Evolutionary conservation across 2,329 filamentous ascomycete species (phyloP), one percentile per base, ranked within the genome.

Genomic region (Rachicladosporium sp.): DNA sequence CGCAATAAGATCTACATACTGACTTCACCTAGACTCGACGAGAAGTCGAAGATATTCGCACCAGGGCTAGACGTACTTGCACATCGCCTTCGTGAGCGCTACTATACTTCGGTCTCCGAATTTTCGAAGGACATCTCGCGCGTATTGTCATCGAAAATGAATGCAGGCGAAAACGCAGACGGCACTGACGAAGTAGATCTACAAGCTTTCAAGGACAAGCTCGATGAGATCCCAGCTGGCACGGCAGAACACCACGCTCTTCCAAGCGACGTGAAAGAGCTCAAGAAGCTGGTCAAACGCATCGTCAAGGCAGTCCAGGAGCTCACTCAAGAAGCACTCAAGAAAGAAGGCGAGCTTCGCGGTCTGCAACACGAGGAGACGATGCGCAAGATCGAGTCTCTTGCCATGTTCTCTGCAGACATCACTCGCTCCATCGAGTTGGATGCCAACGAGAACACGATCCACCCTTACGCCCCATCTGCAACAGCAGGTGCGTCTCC

Each of bases 241-340:
- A 62, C 56, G 29, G 56, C 57, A 4, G 58, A 62, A 12, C 62
- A 67, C 42, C 56, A 55, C 43, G 58, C 57, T 5, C 51, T 70
- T 35, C 64, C 59, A 1, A 48, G 70, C 7, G 86, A 93, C 51
- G 76, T 86, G 44, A 82, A 84, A 42, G 83, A 93, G 50, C 78
- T 82, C 45, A 82, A 84, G 52, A 82, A 81, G 50, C 67, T 93
- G n/a, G 86, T 83, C 15, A 94, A 93, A 61, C 77, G 87, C 19
- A 93, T 95, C 45, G 73, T 93, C 48, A 93, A 86, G 58, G 76
- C 79, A 1, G 73, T 93, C 27, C 84, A 93, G 57, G 78, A 82
- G 10, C 71, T 78, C 33, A 67, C 94, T 3, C 82, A 94, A 57
- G 71, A 75, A 40, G 86, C 86, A 1, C 64, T 87, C 35, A 74